Base-by-base conservation (phyloP, 345 rosid species). In the Aquilaria yunnanensis region DNA sequence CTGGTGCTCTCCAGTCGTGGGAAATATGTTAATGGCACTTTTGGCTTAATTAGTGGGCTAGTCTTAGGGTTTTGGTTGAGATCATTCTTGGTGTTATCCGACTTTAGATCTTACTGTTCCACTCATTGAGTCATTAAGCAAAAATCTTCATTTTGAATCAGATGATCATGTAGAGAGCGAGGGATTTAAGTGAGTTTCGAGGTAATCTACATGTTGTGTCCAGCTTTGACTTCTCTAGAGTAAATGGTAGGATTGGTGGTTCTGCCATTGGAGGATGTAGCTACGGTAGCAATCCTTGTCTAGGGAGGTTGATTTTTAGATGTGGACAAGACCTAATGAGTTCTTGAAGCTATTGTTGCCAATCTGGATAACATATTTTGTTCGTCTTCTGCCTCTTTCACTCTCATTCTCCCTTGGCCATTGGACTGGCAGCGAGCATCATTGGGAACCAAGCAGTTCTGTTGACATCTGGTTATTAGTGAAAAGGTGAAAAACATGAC, bases 181-280 rank as follows among this genome's bases (percentile, higher is more conserved):
- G 34, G 11, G 12, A 16, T 59, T 45, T 78, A 82, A 85, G 61
- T 83, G 78, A 10, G 85, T 80, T 34, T 79, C 74, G n/a, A 62
- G 76, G 0, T 74, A 57, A 64, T 65, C 80, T 23, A 23, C 23
- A 77, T 67, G 6, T 76, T 73, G 13, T 86, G 84, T 0, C 73
- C 74, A 0, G 83, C 80, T 54, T 64, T 59, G 12, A 64, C 43
- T 47, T 80, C 75, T 16, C 70, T 78, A 0, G 80, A 64, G 67
- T 65, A 81, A 14, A 77, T 66, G 7, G 77, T 73, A 9, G 87
- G 84, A 2, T 73, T 72, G 1, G 85, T 83, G 47, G 74, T 83
- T 23, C 78, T 56, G 1, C 85, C 76, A 45, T 87, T 82, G 9
- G 70, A 10, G 47, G 60, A 54, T 10, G 76, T 16, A 14, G 70